These are phyloP conservation scores for Entomortierella chlamydospora DNA, from an alignment of 192 early-diverging fungal genomes.

Conservation along the genomic window DNA sequence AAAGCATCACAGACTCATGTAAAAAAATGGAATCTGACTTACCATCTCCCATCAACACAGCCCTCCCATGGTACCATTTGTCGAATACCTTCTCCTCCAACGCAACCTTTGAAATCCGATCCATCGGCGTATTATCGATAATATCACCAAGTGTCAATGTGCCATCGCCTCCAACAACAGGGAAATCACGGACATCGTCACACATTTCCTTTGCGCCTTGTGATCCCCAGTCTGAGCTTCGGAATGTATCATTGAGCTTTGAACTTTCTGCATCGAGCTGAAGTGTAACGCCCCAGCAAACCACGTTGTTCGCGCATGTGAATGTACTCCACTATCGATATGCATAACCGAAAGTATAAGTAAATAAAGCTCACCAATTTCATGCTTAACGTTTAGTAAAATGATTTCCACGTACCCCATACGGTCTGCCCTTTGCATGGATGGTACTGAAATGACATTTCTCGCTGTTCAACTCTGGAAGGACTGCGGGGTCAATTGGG, in stretches of 20 bases:
- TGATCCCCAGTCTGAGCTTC: neutral
- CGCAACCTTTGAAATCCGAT: neutral
- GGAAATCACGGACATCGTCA: neutral
- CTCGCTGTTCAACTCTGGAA: neutral
- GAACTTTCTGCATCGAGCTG: neutral
- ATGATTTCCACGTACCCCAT: neutral
- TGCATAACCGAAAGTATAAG: too few relatives aligned
- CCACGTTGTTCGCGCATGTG: neutral
- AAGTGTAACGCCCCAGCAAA: neutral
- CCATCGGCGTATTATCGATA: neutral
- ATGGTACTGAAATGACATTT: neutral
- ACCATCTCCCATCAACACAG: slow-evolving; percentile 1
- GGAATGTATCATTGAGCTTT: neutral
- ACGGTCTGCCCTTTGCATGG: neutral
- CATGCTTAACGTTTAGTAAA: too few relatives aligned
- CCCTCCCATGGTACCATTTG: neutral
- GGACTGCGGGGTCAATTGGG: neutral
- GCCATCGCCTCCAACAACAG: neutral
- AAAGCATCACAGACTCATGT: too few relatives aligned
- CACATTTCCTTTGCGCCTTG: neutral
- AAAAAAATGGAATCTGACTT: neutral
- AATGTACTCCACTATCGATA: neutral
- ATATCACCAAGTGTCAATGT: neutral
- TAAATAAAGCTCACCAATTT: too few relatives aligned
- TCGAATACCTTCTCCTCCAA: slow-evolving; percentile 3